These are phyloP conservation scores for Metschnikowia arizonensis DNA, from an alignment of 805 yeast genomes.

Conservation along the genomic window DNA sequence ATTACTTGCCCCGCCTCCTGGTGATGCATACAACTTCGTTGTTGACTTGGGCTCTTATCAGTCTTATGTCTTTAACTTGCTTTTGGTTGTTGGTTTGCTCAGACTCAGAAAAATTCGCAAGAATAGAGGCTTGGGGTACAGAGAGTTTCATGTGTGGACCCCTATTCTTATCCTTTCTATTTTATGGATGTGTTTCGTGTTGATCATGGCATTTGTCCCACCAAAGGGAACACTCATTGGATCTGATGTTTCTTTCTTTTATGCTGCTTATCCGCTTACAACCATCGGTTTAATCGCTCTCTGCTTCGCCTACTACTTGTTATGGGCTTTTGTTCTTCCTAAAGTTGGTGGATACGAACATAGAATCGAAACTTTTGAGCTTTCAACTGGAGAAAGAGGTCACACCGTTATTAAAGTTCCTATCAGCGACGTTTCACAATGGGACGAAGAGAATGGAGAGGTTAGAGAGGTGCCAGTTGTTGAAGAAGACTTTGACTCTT, in stretches of 20 bases:
- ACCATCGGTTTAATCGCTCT: slow-evolving; percentile 31
- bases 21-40: slow-evolving; percentile 32
- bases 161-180: slow-evolving; percentile 31
- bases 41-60: slow-evolving; percentile 31
- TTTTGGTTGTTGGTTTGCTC: slow-evolving; percentile 26
- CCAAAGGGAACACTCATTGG: slow-evolving; percentile 39
- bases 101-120: slow-evolving; percentile 29
- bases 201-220: slow-evolving; percentile 42
- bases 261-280: slow-evolving; percentile 39
- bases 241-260: slow-evolving; percentile 40
- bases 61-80: slow-evolving; percentile 25
- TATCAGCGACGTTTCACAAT: slow-evolving; percentile 25
- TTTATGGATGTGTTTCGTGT: slow-evolving; percentile 34
- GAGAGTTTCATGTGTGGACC: slow-evolving; percentile 16
- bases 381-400: slow-evolving; percentile 38
- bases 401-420: slow-evolving; percentile 37
- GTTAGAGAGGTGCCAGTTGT: slow-evolving; percentile 7
- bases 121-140: slow-evolving; percentile 16
- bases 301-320: slow-evolving; percentile 32
- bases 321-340: slow-evolving; percentile 38
- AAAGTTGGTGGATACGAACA: slow-evolving; percentile 28
- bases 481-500: not conserved
- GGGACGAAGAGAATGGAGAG: slow-evolving; percentile 27
- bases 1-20: slow-evolving; percentile 32
- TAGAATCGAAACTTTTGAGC: slow-evolving; percentile 26